Conservation (phyloP, 2,329 filamentous ascomycete species). For the Ophiostoma ulmi region DNA sequence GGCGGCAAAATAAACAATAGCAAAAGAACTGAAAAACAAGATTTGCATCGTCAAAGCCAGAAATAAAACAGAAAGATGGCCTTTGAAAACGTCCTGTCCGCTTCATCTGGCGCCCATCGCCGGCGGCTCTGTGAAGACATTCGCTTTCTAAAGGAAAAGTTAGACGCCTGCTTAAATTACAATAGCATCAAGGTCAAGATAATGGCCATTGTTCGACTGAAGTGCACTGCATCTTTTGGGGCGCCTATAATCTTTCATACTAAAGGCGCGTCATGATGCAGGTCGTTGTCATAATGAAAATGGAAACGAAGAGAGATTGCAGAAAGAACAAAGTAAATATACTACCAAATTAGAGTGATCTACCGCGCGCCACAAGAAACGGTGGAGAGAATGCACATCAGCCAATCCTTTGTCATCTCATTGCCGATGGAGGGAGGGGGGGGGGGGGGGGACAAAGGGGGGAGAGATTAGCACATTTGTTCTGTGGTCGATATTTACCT, state of each 20-base stretch:
- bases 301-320: neutral
- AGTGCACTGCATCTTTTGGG: neutral
- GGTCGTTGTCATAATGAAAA: neutral
- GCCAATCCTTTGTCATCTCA: neutral
- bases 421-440: neutral
- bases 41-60: neutral
- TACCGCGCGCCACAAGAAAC: slow-evolving; percentile 12
- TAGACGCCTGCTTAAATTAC: neutral
- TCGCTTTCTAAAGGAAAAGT: neutral
- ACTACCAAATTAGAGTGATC: neutral
- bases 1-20: neutral
- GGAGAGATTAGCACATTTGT: too few relatives aligned
- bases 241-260: neutral
- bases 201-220: neutral
- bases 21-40: neutral
- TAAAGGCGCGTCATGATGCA: neutral
- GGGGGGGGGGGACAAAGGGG: too few relatives aligned
- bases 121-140: slow-evolving; percentile 1
- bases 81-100: neutral
- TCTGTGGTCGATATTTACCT: too few relatives aligned
- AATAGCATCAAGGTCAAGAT: neutral
- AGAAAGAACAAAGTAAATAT: neutral
- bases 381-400: neutral
- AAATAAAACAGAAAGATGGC: neutral
- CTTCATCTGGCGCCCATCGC: slow-evolving; percentile 8